Evolutionary conservation across 495 filamentous ascomycete genomes (phyloP), one percentile per base, ranked within the genome.

Genomic region (Pseudotulostoma volvatum): DNA sequence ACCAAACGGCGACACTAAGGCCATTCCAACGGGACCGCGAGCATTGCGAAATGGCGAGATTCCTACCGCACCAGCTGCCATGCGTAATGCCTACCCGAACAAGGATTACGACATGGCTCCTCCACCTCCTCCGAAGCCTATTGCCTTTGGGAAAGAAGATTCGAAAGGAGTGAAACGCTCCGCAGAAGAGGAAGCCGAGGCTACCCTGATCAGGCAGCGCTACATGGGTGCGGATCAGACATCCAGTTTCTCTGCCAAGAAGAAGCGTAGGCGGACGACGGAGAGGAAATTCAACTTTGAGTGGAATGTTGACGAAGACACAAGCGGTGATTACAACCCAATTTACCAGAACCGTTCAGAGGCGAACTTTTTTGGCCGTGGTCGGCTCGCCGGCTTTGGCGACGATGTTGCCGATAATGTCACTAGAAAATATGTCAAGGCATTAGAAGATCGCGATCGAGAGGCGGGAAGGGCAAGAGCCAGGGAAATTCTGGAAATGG

Each of bases 251-350:
- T 92, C 85, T 0, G 85, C 84, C 7, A 92, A 93, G 68, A 96
- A 96, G 70, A 97, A 96, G 66, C 73, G 88, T 35, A 79, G 79
- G 56, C 70, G 92, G 44, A 93, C 87, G 1, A 86, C 84, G 7
- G 88, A 94, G 54, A 83, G 87, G 59, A 95, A 96, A 52, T 97
- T 97, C 68, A 97, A 95, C 51, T 96, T 99, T 47, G 90, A 96
- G 55, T 99, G 90, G 90, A 93, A 93, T 46, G 68, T 74, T 1
- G 86, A 95, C 48, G 90, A 99, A 48, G 90, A 99, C 55, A 99
- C 90, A 9, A 93, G 81, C 44, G 66, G 66, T 2, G 86, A 92
- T 45, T 85, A 87, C 48, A 92, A 93, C 47, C 87, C 88, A 4
- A 61, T 95, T 9, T 95, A 96, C 55, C 70, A 81, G 32, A 64